Evolutionary conservation across 257 asterid species (phyloP).

Genomic region (Salvia miltiorrhiza): DNA sequence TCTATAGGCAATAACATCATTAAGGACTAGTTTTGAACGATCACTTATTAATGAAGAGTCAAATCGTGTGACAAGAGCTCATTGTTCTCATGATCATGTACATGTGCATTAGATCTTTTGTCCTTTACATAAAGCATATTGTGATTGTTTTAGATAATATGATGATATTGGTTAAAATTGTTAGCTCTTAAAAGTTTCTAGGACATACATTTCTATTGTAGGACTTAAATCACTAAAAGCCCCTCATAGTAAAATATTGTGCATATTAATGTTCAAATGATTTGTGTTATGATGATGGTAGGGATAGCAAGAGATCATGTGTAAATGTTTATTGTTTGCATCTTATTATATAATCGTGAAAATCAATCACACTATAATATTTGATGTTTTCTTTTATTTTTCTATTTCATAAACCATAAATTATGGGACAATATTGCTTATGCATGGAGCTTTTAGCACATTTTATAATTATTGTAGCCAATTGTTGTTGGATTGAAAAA

Average conservation of each 20-base stretch:
- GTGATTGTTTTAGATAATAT: too few relatives aligned
- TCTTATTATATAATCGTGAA: background rate
- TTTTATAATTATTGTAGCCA: slow-evolving; percentile 27
- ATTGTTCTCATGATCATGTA: slow-evolving; percentile 40
- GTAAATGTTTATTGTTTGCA: too few relatives aligned
- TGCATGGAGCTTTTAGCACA: background rate
- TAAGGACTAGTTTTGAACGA: slow-evolving; percentile 33
- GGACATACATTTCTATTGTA: background rate
- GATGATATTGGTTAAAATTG: too few relatives aligned
- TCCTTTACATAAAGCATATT: background rate
- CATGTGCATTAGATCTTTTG: background rate
- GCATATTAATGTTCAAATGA: background rate
- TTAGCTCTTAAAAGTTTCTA: too few relatives aligned
- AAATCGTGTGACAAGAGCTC: slow-evolving; percentile 13
- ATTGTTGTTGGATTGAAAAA: slow-evolving; percentile 29
- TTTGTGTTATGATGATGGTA: background rate
- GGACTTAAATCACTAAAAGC: background rate
- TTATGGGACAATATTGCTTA: background rate
- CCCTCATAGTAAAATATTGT: too few relatives aligned
- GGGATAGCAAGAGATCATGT: too few relatives aligned
- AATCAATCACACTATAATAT: background rate
- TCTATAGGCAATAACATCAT: slow-evolving; percentile 17
- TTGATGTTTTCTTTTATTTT: background rate
- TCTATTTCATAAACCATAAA: background rate
- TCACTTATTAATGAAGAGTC: slow-evolving; percentile 26